Conservation (phyloP, 2,329 filamentous ascomycete genomes). For the Sclerotinia nivalis region DNA sequence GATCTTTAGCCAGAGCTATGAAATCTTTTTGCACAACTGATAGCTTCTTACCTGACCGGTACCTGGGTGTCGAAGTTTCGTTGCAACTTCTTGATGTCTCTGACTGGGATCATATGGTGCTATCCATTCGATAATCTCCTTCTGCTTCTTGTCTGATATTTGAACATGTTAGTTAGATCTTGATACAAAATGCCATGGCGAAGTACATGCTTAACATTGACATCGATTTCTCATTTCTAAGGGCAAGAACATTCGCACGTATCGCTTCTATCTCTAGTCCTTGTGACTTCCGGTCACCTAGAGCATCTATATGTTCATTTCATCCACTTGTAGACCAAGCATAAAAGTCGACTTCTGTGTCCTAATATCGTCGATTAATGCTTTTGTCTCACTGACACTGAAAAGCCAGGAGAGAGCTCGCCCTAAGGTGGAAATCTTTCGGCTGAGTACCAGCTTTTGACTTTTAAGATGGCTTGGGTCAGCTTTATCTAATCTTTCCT, state of each 20-base stretch:
- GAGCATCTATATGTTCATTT: constrained; percentile 2
- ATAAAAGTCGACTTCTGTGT: constrained; percentile 11
- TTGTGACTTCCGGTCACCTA: neutral
- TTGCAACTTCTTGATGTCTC: neutral
- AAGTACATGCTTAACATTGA: neutral
- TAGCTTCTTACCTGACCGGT: neutral
- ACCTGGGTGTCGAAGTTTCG: neutral
- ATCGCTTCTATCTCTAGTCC: neutral
- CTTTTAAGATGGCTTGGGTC: neutral
- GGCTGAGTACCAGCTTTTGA: neutral
- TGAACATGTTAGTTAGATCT: neutral
- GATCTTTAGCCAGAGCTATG: neutral
- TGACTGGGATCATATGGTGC: neutral
- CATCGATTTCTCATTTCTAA: neutral
- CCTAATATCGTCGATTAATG: constrained; percentile 5
- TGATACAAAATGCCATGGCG: neutral
- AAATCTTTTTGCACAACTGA: neutral
- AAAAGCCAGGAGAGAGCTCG: constrained; percentile 14
- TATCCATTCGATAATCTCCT: neutral
- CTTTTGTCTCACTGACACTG: constrained; percentile 8
- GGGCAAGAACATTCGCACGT: neutral
- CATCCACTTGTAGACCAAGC: constrained; percentile 8
- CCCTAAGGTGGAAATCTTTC: constrained; percentile 12
- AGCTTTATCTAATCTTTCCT: neutral
- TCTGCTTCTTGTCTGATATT: neutral